Percentiles rank a stretch among this genome's conserved stretches.
phyloP scores from a whole-genome alignment of 2,329 filamentous ascomycete genomes.

The Tolypocladium album region DNA sequence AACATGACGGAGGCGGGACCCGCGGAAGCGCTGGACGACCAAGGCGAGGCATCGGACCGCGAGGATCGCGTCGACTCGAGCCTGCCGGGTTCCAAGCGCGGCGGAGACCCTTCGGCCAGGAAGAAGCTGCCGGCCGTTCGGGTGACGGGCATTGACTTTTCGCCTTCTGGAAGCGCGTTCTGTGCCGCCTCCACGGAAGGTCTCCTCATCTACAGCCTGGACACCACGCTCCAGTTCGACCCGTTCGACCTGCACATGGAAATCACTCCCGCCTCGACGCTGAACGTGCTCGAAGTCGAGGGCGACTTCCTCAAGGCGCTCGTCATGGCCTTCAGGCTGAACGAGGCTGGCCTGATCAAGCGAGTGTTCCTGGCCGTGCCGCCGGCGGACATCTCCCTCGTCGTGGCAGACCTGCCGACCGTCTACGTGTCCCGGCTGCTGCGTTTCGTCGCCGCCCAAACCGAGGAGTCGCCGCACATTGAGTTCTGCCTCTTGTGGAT shows the following conservation, averaged over 20 bases:
- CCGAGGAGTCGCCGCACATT: slow-evolving; percentile 83
- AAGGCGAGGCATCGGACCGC: slow-evolving; percentile 78
- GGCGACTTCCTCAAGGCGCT: slow-evolving; percentile 83
- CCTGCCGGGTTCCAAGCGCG: slow-evolving; percentile 78
- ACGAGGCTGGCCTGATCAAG: slow-evolving; percentile 71
- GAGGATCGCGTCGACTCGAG: slow-evolving; percentile 72
- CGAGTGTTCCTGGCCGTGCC: slow-evolving; percentile 81
- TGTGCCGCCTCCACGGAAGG: slow-evolving; percentile 94
- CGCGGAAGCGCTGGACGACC: slow-evolving; percentile 71
- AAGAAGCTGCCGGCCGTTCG: slow-evolving; percentile 72
- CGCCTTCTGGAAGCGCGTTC: slow-evolving; percentile 80
- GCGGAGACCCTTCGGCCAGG: slow-evolving; percentile 68
- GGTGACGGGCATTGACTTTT: slow-evolving; percentile 76
- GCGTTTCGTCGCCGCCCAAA: slow-evolving; percentile 77
- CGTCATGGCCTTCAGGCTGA: slow-evolving; percentile 94
- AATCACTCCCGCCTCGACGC: slow-evolving; percentile 78
- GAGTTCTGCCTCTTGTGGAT: slow-evolving; percentile 95
- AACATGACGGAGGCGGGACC: slow-evolving; percentile 86
- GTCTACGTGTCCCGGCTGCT: slow-evolving; percentile 82
- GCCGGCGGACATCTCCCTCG: slow-evolving; percentile 59
- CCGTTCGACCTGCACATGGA: slow-evolving; percentile 93
- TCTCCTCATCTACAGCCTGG: slow-evolving; percentile 84
- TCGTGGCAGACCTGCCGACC: slow-evolving; percentile 67
- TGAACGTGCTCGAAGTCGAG: slow-evolving; percentile 55
- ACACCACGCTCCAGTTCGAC: slow-evolving; percentile 77